Evolutionary conservation across 805 yeast species (phyloP), one percentile per base, ranked within the genome.

Genomic region (Tetrapisispora arboricola): DNA sequence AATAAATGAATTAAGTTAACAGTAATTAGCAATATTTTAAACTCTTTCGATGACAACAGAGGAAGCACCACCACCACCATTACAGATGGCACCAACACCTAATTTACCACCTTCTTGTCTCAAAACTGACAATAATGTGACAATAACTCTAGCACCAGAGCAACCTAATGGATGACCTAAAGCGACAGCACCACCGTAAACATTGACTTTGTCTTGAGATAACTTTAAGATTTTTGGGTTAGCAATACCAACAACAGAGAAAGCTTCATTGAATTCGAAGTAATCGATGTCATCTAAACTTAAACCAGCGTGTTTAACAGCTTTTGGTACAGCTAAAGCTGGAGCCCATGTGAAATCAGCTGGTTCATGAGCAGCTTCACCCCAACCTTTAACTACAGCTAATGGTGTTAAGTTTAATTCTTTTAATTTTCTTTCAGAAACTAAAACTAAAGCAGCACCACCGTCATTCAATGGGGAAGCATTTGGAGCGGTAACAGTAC

Each of bases 51-150:
- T 75, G 46, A 92, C 85, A 55, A 92, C 71, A 20, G 97, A 80
- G 42, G 95, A 82, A 38, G 96, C 97, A 62, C 98, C 99, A 63
- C 99, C 99, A 58, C 99, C 99, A 71, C 99, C 98, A 65, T 92
- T 92, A 75, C 98, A 92, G 60, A 92, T 81, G 63, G 86, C 96
- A 55, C 96, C 96, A 51, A 78, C 86, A 63, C 99, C 99, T 52
- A 79, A 64, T 68, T 81, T 85, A 53, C 90, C 94, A 42, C 66
- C 66, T 71, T 92, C 97, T 69, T 90, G 96, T 29, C 65, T 50
- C 59, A 92, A 75, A 15, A 88, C 87, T 38, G 86, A 75, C 44
- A 78, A 56, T 64, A 92, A 73, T 22, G 98, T 92, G 50, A 85
- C 88, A 43, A 92, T 76, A 56, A 92, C 75, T 72, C 96, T 76